Conservation (phyloP, 1,284 basidiomycete species). For the Trichosporon faecale region DNA sequence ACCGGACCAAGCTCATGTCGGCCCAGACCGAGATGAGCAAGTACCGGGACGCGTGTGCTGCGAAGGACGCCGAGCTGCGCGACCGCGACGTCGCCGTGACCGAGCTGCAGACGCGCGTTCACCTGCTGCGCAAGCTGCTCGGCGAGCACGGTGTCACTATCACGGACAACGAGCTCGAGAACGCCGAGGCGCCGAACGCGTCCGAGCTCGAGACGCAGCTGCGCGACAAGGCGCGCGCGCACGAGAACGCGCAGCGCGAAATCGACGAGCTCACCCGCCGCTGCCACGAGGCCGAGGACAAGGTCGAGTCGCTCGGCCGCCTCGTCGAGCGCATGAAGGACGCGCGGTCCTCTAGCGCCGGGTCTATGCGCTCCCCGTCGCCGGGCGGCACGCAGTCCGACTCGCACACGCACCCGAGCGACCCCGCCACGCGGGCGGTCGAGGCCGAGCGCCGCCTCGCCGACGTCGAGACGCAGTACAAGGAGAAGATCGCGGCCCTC, state of each 20-base stretch:
- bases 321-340: constrained; percentile 62
- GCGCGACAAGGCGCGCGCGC: constrained; percentile 65
- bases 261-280: constrained; percentile 58
- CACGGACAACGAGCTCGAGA: constrained; percentile 63
- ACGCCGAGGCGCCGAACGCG: constrained; percentile 31
- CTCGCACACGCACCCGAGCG: constrained; percentile 22
- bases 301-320: constrained; percentile 62
- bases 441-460: constrained; percentile 67
- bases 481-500: constrained; percentile 64
- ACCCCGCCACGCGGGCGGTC: constrained; percentile 54
- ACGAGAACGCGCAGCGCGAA: constrained; percentile 59
- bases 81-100: constrained; percentile 67
- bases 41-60: constrained; percentile 65
- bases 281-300: constrained; percentile 69
- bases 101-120: constrained; percentile 71
- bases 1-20: constrained; percentile 72
- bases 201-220: constrained; percentile 71
- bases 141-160: constrained; percentile 79
- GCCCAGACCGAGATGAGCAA: constrained; percentile 70
- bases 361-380: constrained; percentile 40
- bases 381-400: constrained; percentile 20
- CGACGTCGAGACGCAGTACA: constrained; percentile 73
- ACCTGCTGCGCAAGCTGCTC: constrained; percentile 63
- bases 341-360: constrained; percentile 54
- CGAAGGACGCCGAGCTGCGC: constrained; percentile 67